These are phyloP conservation scores for Talaromyces sp. DNA, from an alignment of 2,329 filamentous ascomycete genomes.

Conservation along the genomic window DNA sequence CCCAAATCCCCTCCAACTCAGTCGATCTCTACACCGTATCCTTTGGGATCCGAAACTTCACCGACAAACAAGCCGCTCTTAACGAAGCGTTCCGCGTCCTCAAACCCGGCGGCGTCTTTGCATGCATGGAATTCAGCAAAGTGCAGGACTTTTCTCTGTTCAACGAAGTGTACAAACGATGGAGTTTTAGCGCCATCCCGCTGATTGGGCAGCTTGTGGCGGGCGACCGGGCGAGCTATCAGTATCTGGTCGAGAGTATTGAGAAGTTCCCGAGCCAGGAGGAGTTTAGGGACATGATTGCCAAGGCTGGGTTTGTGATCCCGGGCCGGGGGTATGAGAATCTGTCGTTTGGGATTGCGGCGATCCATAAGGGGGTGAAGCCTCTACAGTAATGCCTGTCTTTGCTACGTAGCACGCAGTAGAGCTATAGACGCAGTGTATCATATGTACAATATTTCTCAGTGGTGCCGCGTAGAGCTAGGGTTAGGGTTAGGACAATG, in stretches of 20 bases:
- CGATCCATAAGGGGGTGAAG: slow-evolving; percentile 96
- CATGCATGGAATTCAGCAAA: slow-evolving; percentile 92
- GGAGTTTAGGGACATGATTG: slow-evolving; percentile 65
- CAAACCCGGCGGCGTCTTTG: slow-evolving; percentile 92
- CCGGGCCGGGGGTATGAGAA: slow-evolving; percentile 84
- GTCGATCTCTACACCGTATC: slow-evolving; percentile 96
- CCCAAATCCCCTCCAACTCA: slow-evolving; percentile 62
- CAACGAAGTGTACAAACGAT: slow-evolving; percentile 85
- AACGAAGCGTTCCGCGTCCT: slow-evolving; percentile 82
- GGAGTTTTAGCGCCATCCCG: slow-evolving; percentile 93
- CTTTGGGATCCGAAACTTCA: slow-evolving; percentile 97
- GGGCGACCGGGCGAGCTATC: slow-evolving; percentile 90
- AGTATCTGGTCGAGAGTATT: slow-evolving; percentile 98
- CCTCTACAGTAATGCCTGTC: slow-evolving; percentile 37
- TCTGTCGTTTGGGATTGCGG: slow-evolving; percentile 85
- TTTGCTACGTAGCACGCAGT: not conserved
- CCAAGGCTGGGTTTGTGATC: slow-evolving; percentile 73
- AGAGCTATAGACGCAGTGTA: not conserved
- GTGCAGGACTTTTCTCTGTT: slow-evolving; percentile 69
- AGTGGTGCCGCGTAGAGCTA: not conserved
- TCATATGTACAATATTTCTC: not conserved
- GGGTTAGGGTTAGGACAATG: not conserved
- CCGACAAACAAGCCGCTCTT: slow-evolving; percentile 79
- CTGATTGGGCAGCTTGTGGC: slow-evolving; percentile 94
- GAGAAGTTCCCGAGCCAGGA: slow-evolving; percentile 85